Evolutionary conservation across 2,329 filamentous ascomycete genomes (phyloP).

Genomic region (Colletotrichum theobromicola): DNA sequence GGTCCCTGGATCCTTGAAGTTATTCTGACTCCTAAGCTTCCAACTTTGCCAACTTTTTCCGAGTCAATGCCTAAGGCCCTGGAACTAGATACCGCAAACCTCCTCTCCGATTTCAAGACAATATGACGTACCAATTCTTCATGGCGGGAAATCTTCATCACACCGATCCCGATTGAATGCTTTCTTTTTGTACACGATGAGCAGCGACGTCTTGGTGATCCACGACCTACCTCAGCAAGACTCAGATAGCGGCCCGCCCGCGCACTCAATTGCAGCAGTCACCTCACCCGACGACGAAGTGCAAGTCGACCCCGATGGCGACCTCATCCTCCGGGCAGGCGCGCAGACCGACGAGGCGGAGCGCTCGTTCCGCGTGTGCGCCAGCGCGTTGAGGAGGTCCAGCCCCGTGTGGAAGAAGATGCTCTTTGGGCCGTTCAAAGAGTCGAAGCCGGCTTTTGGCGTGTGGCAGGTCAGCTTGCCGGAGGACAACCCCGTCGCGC

Average conservation of each 20-base stretch:
- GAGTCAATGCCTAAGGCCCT: neutral
- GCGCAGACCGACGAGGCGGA: neutral
- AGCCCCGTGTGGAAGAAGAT: conserved; percentile 13
- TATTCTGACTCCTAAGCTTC: neutral
- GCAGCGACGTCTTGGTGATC: neutral
- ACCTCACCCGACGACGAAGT: neutral
- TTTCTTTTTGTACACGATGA: neutral
- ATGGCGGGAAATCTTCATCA: neutral
- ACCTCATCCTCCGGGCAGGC: neutral
- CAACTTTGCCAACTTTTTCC: conserved; percentile 6
- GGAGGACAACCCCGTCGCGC: neutral
- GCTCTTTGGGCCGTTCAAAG: conserved; percentile 14
- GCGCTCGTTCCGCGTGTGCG: conserved; percentile 3
- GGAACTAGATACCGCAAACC: neutral
- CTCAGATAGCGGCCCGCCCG: accelerated
- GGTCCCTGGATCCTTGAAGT: neutral
- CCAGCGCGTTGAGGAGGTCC: neutral
- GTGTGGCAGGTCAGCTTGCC: neutral
- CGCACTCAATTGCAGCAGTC: neutral
- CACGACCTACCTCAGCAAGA: neutral
- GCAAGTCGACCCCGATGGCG: neutral
- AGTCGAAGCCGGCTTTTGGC: conserved; percentile 9
- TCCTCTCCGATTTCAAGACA: neutral
- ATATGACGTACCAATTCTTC: neutral
- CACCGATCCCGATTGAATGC: neutral